Evolutionary conservation across 306 rosid genomes (phyloP), one percentile per base, ranked within the genome.

Genomic region (Luffa aegyptiaca): DNA sequence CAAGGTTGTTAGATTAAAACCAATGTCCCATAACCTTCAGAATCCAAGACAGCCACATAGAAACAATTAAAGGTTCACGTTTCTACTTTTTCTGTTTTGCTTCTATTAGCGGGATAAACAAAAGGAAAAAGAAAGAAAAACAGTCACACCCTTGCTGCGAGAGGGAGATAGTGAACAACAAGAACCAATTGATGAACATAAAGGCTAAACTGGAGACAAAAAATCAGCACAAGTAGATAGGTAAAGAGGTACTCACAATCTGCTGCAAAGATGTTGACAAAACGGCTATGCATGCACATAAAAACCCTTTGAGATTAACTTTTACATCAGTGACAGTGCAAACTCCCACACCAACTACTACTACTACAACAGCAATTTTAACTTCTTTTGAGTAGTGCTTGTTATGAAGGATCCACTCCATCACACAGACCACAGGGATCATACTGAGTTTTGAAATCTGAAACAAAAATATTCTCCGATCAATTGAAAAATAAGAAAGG

Each of bases 381-480:
- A 93, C 98, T 85, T 93, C 97, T 87, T 72, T 92, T 13, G 97
- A 85, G 81, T 92, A 93, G 79, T 85, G 87, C 82, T 93, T 92
- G 85, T 44, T 86, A 86, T 93, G 95, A 86, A 93, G 83, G 83
- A 93, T 89, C 98, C 96, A 93, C 82, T 93, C 98, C 97, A 93
- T 88, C 74, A 92, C 89, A 82, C 98, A 93, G 39, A 93, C 98
- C 88, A 93, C 98, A 0, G 98, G 97, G 88, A 93, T 93, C 98
- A 93, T 93, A 92, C 98, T 93, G 49, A 93, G 85, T 85, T 93
- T 94, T 55, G 98, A 92, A 80, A 94, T 94, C 98, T 94, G 90
- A 21, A 7, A 26, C 41, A 9, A n/a, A 63, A 33, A 49, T 45
- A 45, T 62, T 61, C 6, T 49, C 75, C 64, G 33, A 14, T 36